Evolutionary conservation across 129 eudicot species (phyloP), one percentile per base, ranked within the genome.

Genomic region (Silybum marianum): DNA sequence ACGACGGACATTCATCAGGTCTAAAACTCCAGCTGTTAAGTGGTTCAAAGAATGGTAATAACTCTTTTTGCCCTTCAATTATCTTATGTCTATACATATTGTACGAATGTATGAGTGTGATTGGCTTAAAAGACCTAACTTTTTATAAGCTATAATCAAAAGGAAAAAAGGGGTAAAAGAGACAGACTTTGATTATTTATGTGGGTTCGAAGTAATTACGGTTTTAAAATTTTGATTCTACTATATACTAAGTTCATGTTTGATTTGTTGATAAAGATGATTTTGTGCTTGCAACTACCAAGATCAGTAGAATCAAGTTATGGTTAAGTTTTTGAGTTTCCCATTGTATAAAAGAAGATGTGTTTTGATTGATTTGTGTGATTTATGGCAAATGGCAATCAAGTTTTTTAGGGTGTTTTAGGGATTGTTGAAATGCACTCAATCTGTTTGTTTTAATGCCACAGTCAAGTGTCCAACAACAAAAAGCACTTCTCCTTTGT

Each of bases 41-140:
- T 82, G 85, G 85, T 69, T 82, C 85, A 82, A 82, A 76, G 46
- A 75, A 75, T 75, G 85, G 81, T 75, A 75, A 54, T 22, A 58
- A 58, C 42, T 72, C 6, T 3, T 62, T 72, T n/a, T 23, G 21
- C 25, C 19, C 38, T 71, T 32, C 16, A 2, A 28, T 34, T 30
- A 8, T 36, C 65, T 54, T 19, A 9, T 16, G 22, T 24, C 2
- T 32, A 14, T 36, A 46, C 16, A 42, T 44, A 44, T 44, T 44
- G 26, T 78, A 44, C 4, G 65, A 65, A 16, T 46, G 32, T 44
- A 18, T 75, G 16, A 44, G 42, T 51, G 69, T 16, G 40, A 75
- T 23, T 28, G 24, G n/a, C 32, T 75, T 1, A 16, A 28, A 14
- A 38, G 58, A 3, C 48, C 72, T 63, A 62, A 77, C 38, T 65